Base-by-base conservation (phyloP, 345 rosid species). In the Populus nigra region DNA sequence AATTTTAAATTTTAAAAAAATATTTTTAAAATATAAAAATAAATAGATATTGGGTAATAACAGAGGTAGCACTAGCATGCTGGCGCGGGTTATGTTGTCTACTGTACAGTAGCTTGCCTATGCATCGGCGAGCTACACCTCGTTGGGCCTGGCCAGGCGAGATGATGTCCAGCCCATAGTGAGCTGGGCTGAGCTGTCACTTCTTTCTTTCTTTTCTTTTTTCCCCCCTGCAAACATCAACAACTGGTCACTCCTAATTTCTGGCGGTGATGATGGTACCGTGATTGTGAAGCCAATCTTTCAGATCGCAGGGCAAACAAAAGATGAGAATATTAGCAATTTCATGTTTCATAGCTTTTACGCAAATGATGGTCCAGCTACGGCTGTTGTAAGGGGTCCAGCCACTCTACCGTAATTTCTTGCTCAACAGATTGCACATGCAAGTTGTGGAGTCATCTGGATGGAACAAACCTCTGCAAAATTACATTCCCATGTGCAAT, bases 221-320 rank as follows among this genome's bases (percentile, higher is more conserved):
- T 31, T 31, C 0, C 0, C 3, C 1, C 33, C 33, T 31, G 36
- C 13, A 39, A 80, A 84, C 69, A 82, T 75, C 53, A 53, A 38
- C 9, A 88, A 88, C 41, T 83, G 80, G 23, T 88, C 88, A 0
- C 85, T 88, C 62, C 76, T 86, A 13, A 68, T 86, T 20, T 88
- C 91, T 0, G 89, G 88, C 1, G 84, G 85, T 0, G 91, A 83
- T 61, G 86, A 88, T 72, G 91, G 89, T 0, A 57, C 65, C 59
- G 79, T 86, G 50, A 73, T 74, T 39, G 71, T 73, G 27, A 39
- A 74, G 13, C 87, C 88, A 9, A 80, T 85, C 77, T 79, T 85
- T 72, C 85, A 66, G 35, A 77, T 88, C 2, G 71, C 86, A 2
- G 87, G 82, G 1, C 69, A 35, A 39, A 11, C 65, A 15, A 17